A percentile compares a stretch with the other conserved stretches of the same genome.
Conservation (phyloP, 73 alveolate genomes). For the Paramecium sonneborni region DNA sequence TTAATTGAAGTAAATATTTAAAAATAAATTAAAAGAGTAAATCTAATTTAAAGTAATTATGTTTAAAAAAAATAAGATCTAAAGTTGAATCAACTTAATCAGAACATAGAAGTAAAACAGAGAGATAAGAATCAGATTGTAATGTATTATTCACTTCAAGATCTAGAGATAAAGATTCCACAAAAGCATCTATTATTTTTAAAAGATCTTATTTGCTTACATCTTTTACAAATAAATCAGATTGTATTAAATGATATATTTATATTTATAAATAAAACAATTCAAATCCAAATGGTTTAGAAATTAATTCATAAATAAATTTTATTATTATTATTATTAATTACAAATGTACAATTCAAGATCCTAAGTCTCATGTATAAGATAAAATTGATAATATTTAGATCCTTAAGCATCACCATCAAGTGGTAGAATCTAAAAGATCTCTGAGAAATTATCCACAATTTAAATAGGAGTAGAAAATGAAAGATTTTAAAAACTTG, state of each 20-base stretch:
- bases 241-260: not conserved
- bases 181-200: not conserved
- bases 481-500: constrained; percentile 51
- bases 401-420: constrained; percentile 35
- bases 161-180: constrained; percentile 17
- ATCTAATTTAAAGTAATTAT: not conserved
- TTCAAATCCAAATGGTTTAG: not conserved
- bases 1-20: not conserved
- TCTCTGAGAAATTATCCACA: constrained; percentile 52
- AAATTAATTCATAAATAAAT: constrained; percentile 20
- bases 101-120: not conserved
- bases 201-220: not conserved
- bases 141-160: not conserved
- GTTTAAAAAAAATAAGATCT: not conserved
- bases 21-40: not conserved
- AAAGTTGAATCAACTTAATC: not conserved
- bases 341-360: constrained; percentile 30
- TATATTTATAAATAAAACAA: not conserved
- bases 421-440: constrained; percentile 9
- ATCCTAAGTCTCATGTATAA: constrained; percentile 7
- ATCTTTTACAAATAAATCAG: not conserved
- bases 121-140: not conserved
- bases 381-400: not conserved
- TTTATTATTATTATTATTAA: not conserved
- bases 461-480: constrained; percentile 53